Percentiles rank a stretch among this genome's conserved stretches.
Evolutionary conservation across 2,329 filamentous ascomycete genomes (phyloP).

Genomic region (Escovopsis sp.): DNA sequence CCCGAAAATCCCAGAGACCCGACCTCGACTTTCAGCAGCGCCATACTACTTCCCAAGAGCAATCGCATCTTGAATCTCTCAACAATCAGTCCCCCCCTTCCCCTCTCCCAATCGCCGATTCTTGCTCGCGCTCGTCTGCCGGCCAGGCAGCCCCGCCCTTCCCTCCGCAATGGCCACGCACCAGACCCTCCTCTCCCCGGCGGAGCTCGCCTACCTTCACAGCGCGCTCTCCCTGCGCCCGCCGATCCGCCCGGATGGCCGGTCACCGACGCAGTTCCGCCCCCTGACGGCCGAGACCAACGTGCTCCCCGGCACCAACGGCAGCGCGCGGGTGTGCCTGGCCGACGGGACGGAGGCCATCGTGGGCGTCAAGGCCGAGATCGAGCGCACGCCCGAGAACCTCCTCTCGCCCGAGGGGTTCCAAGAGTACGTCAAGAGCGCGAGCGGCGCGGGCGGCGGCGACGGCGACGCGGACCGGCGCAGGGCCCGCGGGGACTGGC

Average conservation of each 20-base stretch:
- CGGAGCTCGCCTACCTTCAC: slow-evolving; percentile 92
- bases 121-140: not conserved
- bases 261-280: slow-evolving; percentile 72
- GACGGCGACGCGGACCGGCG: slow-evolving; percentile 24
- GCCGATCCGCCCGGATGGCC: slow-evolving; percentile 81
- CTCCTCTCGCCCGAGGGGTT: slow-evolving; percentile 12
- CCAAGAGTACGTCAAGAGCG: slow-evolving; percentile 8
- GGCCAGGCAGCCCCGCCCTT: slow-evolving; percentile 3
- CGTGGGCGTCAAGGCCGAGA: slow-evolving; percentile 89
- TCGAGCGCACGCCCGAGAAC: slow-evolving; percentile 50
- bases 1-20: too few species aligned
- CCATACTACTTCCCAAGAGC: too few species aligned
- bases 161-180: slow-evolving; percentile 44
- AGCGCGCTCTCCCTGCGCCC: slow-evolving; percentile 66
- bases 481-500: slow-evolving; percentile 52
- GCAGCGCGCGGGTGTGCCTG: slow-evolving; percentile 85
- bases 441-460: slow-evolving; percentile 21
- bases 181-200: slow-evolving; percentile 72
- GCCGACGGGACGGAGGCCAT: slow-evolving; percentile 92
- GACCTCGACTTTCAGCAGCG: too few species aligned
- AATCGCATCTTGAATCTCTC: too few species aligned
- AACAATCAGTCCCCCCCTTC: too few species aligned
- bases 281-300: slow-evolving; percentile 81
- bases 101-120: not conserved
- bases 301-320: slow-evolving; percentile 78